A percentile compares a stretch with the other conserved stretches of the same genome.
phyloP scores from a whole-genome alignment of 768 basidiomycete species.

The Termitomyces sp. region DNA sequence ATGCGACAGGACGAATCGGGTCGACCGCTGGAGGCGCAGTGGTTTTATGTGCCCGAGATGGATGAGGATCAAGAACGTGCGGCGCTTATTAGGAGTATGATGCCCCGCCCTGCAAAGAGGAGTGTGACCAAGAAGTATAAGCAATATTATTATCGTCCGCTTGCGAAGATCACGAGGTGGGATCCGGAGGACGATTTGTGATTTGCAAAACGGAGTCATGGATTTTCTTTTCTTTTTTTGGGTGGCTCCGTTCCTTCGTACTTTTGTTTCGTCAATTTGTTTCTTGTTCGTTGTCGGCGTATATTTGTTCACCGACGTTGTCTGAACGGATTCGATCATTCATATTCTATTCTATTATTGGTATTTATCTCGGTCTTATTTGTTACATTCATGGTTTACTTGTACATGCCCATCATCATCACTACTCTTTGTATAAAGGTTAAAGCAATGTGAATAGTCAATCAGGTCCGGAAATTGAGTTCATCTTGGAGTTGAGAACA shows the following conservation, averaged over 20 bases:
- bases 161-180: slow-evolving; percentile 70
- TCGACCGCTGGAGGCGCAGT: slow-evolving; percentile 52
- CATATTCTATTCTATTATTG: neutral
- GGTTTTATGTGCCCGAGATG: slow-evolving; percentile 73
- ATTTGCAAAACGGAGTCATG: neutral
- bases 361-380: neutral
- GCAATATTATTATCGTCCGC: slow-evolving; percentile 76
- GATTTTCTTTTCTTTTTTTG: too few relatives aligned
- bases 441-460: neutral
- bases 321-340: neutral
- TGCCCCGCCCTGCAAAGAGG: slow-evolving; percentile 71
- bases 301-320: neutral
- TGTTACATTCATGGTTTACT: neutral
- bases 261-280: neutral
- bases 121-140: slow-evolving; percentile 80
- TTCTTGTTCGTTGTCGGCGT: too few relatives aligned
- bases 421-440: neutral
- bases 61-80: slow-evolving; percentile 73
- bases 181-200: slow-evolving; percentile 64
- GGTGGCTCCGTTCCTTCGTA: neutral
- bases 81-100: slow-evolving; percentile 58
- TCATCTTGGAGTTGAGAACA: too few relatives aligned
- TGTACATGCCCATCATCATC: neutral
- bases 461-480: too few relatives aligned
- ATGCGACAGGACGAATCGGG: slow-evolving; percentile 40